Conservation (phyloP, 2,329 filamentous ascomycete species). For the Emmonsiellopsis sp. region DNA sequence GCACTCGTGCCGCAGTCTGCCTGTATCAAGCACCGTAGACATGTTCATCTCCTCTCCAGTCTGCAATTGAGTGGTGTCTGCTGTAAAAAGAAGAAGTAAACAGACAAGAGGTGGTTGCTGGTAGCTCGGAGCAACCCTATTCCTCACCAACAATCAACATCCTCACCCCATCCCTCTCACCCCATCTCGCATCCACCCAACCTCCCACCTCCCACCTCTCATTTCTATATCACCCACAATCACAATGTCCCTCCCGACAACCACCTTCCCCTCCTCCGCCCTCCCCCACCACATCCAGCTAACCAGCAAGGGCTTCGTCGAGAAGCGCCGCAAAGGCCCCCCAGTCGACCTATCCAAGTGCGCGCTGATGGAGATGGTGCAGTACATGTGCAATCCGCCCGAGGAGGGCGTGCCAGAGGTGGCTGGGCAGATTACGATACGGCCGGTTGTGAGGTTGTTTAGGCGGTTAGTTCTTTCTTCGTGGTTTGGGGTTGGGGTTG, state of each 20-base stretch:
- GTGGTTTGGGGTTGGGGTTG: conserved; percentile 1
- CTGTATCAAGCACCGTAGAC: too few relatives aligned
- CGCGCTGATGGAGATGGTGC: conserved; percentile 49
- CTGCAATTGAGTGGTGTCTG: too few relatives aligned
- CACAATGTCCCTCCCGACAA: conserved; percentile 48
- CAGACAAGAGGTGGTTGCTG: too few relatives aligned
- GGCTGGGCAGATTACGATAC: conserved; percentile 41
- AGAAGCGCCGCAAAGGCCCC: conserved; percentile 44
- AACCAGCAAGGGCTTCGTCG: conserved; percentile 33
- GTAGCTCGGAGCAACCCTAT: too few relatives aligned
- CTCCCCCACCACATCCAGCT: conserved; percentile 45
- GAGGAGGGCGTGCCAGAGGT: conserved; percentile 29
- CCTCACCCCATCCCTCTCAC: not conserved
- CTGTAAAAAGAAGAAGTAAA: too few relatives aligned
- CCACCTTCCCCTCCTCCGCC: conserved; percentile 43
- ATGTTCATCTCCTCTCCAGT: too few relatives aligned
- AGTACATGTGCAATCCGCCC: conserved; percentile 53
- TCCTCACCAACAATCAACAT: not conserved
- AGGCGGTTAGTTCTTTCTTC: conserved; percentile 35
- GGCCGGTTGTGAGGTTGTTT: conserved; percentile 51
- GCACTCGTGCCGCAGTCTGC: not conserved
- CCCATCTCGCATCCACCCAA: not conserved
- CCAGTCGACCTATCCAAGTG: conserved; percentile 47
- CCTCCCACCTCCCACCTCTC: too few relatives aligned
- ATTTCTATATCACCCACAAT: conserved; percentile 1